These are phyloP conservation scores for Leptosphaerulina australis DNA, from an alignment of 2,329 filamentous ascomycete genomes.

Conservation along the genomic window DNA sequence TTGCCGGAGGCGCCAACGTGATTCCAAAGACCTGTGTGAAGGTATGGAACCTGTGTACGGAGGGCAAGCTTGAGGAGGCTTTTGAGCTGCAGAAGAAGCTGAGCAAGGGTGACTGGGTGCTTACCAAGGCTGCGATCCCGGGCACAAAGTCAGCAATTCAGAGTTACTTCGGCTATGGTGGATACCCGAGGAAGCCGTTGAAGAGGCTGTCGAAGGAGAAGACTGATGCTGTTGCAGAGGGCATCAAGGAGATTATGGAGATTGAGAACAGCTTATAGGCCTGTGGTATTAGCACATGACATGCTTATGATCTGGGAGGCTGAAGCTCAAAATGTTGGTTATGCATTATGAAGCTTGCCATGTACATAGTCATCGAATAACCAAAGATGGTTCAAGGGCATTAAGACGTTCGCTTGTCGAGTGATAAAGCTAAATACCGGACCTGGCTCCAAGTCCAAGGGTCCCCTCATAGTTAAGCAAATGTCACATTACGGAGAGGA, in stretches of 20 bases:
- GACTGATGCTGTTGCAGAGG: conserved; percentile 52
- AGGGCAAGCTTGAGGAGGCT: conserved; percentile 77
- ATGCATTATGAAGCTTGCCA: conserved; percentile 23
- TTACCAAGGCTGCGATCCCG: conserved; percentile 81
- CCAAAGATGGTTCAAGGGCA: conserved; percentile 7
- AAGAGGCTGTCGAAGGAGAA: conserved; percentile 67
- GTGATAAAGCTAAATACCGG: no score
- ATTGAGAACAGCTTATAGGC: conserved; percentile 59
- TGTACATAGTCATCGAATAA: conserved; percentile 28
- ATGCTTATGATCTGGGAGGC: not conserved
- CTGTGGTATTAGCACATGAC: not conserved
- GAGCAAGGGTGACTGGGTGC: conserved; percentile 78
- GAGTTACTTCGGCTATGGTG: conserved; percentile 81
- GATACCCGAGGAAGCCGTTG: conserved; percentile 74
- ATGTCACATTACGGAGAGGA: no score
- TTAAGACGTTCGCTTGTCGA: not conserved
- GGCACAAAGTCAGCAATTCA: conserved; percentile 87
- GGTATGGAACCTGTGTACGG: conserved; percentile 76
- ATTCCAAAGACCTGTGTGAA: conserved; percentile 81
- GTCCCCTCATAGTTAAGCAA: no score
- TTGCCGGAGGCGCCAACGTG: conserved; percentile 84
- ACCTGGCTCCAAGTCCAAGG: no score
- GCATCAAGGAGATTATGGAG: conserved; percentile 66
- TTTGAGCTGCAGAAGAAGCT: conserved; percentile 77
- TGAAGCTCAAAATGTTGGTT: conserved; percentile 5